Base-by-base conservation (phyloP, 192 early-diverging fungal species). In the Entomortierella lignicola region DNA sequence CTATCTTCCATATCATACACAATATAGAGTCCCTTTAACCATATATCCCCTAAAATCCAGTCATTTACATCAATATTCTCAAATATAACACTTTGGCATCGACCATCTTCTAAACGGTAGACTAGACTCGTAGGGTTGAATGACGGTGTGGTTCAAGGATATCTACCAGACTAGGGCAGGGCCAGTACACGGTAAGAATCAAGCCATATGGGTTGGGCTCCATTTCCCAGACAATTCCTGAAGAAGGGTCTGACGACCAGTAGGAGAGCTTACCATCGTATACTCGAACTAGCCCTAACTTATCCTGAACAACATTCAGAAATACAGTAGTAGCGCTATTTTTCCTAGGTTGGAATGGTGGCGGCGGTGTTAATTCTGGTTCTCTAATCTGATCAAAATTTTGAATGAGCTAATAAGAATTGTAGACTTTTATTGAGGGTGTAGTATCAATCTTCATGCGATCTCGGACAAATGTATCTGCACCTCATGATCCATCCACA, bases 1-100 rank as follows among this genome's bases (percentile, higher is more conserved):
- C 12, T 15, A 10, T 58, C 72, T 6, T 27, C 42, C 72, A 74
- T 74, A n/a, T 74, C 72, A 31, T 74, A 74, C 6, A 74, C 72
- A 8, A 74, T 25, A 61, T 74, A 74, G 20, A 74, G 17, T 8
- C 64, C 72, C 23, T 58, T 29, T 4, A 74, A 31, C 72, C 64
- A 66, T 23, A 57, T 66, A 48, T 74, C 72, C 15, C 72, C 72
- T 58, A 74, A 50, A 26, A 74, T 74, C 72, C 72, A 74, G 29
- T 66, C 61, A 18, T 66, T 37, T 21, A 64, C 63, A 18, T 66
- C 58, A 20, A 18, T 47, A 21, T 66, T 60, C 29, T 54, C 72
- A 55, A 74, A 74, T 20, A 74, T 74, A 8, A 74, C 20, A 51
- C 72, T 74, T 52, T 74, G 72, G 15, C 72, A 74, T 12, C 51